Conservation (phyloP, 2,329 filamentous ascomycete genomes). For the Colletotrichum destructivum region DNA sequence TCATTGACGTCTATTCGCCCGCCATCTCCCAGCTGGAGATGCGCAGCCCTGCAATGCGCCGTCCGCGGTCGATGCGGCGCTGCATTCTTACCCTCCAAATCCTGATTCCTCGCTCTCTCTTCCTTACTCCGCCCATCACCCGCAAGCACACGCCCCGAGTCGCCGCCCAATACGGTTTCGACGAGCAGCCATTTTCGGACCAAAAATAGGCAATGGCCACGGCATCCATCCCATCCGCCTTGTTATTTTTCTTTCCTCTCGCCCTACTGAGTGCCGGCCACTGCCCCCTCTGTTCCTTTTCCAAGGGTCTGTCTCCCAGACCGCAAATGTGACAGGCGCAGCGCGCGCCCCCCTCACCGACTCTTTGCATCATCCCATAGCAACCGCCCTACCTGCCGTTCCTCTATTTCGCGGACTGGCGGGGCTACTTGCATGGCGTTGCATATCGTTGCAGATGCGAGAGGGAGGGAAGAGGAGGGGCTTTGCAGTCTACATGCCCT, state of each 20-base stretch:
- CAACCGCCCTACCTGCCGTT: conserved; percentile 37
- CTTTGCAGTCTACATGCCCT: conserved; percentile 28
- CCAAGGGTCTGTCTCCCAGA: conserved; percentile 26
- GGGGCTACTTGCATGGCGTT: conserved; percentile 40
- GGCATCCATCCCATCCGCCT: conserved; percentile 7
- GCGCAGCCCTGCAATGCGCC: conserved; percentile 25
- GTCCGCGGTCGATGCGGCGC: conserved; percentile 26
- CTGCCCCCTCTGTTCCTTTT: conserved; percentile 3
- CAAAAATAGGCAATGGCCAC: conserved; percentile 34
- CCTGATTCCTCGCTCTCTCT: not conserved
- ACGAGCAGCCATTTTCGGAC: conserved; percentile 6
- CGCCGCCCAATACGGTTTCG: conserved; percentile 17
- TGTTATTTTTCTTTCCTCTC: conserved; percentile 3
- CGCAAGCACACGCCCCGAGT: conserved; percentile 18
- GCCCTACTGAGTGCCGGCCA: not conserved
- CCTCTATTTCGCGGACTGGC: conserved; percentile 30
- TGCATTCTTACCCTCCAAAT: not conserved
- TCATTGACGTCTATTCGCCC: conserved; percentile 41
- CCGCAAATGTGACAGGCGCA: conserved; percentile 42
- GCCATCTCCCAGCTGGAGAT: conserved; percentile 5
- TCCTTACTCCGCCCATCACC: conserved; percentile 7
- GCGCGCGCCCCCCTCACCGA: conserved; percentile 37
- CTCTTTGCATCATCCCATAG: conserved; percentile 39
- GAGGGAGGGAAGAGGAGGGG: conserved; percentile 26
- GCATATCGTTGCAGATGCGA: conserved; percentile 42